Conservation (phyloP, 257 asterid species). For the Solanum gracilifrons region DNA sequence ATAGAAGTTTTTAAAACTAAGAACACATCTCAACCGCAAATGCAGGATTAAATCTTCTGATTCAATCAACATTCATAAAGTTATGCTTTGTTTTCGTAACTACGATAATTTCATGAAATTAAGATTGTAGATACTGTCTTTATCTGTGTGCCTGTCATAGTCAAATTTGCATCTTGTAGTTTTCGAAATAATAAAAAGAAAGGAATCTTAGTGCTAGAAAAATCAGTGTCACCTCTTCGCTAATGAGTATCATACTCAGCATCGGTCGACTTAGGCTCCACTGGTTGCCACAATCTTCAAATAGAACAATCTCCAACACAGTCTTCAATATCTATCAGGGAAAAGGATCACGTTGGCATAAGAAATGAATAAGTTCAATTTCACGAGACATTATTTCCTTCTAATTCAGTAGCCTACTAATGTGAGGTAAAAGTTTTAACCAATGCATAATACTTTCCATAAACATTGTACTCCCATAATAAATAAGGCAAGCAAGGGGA, state of each 20-base stretch:
- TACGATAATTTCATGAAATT: neutral
- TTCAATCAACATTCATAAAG: neutral
- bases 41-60: neutral
- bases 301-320: conserved; percentile 87
- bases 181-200: neutral
- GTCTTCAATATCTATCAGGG: conserved; percentile 69
- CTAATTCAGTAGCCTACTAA: neutral
- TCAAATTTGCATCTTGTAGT: neutral
- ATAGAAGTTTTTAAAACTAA: neutral
- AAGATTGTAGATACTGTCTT: neutral
- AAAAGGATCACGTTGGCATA: neutral
- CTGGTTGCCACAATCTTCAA: conserved; percentile 90
- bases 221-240: conserved; percentile 54
- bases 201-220: neutral
- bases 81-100: neutral
- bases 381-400: neutral
- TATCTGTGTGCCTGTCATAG: neutral
- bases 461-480: neutral
- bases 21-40: neutral
- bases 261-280: conserved; percentile 98
- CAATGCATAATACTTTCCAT: neutral
- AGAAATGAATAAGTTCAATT: neutral
- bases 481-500: neutral
- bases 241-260: conserved; percentile 89
- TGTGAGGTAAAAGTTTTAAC: neutral